A percentile compares a stretch with the other conserved stretches of the same genome.
Evolutionary conservation across 148 eudicot genomes (phyloP).

Genomic region (Suaeda aralocaspica): DNA sequence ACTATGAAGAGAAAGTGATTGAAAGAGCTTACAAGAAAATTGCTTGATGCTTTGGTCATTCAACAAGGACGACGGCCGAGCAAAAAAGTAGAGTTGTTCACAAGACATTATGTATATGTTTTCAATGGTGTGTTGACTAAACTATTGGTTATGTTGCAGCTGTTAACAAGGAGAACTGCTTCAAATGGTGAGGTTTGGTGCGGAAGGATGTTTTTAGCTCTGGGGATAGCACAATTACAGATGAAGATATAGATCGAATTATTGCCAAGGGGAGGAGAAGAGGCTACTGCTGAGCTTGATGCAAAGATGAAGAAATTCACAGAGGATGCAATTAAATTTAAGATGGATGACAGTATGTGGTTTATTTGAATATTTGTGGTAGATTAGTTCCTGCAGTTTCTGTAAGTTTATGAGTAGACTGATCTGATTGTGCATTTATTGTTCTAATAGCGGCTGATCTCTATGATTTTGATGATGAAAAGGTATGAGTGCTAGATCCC

Average conservation of each 20-base stretch:
- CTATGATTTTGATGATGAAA: conserved; percentile 90
- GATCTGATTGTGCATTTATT: conserved; percentile 17
- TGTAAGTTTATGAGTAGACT: no score
- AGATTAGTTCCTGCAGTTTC: no score
- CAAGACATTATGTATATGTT: neutral
- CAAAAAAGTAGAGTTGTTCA: conserved; percentile 57
- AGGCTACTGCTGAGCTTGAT: conserved; percentile 97
- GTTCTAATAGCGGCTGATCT: conserved; percentile 80
- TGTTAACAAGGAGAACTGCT: conserved; percentile 98
- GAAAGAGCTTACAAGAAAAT: conserved; percentile 98
- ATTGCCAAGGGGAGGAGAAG: conserved; percentile 99
- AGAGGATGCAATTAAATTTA: conserved; percentile 96
- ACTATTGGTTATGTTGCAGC: conserved; percentile 44
- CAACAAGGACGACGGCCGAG: conserved; percentile 98
- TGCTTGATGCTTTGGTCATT: conserved; percentile 98
- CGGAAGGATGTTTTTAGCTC: conserved; percentile 99
- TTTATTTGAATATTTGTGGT: neutral
- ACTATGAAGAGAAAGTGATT: conserved; percentile 98
- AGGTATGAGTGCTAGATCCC: conserved; percentile 38
- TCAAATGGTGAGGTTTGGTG: conserved; percentile 99
- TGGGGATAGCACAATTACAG: conserved; percentile 96
- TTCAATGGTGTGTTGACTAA: conserved; percentile 12
- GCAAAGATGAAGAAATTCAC: conserved; percentile 99
- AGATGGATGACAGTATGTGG: conserved; percentile 94
- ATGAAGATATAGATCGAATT: conserved; percentile 92